phyloP scores from a whole-genome alignment of 495 filamentous ascomycete species.

The Talaromyces nanjingensis region DNA sequence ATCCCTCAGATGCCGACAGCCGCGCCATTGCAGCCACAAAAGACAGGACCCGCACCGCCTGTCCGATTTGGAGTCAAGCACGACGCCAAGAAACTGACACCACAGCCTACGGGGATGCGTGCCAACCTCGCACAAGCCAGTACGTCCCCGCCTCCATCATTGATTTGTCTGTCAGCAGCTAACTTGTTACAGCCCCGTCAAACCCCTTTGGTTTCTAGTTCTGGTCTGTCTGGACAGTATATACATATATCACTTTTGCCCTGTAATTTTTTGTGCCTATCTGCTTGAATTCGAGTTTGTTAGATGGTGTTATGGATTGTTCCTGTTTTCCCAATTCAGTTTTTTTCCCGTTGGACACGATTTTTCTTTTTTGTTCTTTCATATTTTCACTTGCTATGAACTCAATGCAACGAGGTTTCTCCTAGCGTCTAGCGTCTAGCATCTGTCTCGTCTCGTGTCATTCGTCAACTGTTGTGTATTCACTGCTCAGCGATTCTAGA shows the following conservation, averaged over 20 bases:
- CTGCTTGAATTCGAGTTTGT: background rate
- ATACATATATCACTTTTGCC: slow-evolving; percentile 7
- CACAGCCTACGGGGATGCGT: slow-evolving; percentile 83
- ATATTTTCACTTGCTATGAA: slow-evolving; percentile 2
- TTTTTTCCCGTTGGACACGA: background rate
- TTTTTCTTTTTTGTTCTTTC: background rate
- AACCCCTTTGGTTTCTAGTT: slow-evolving; percentile 82
- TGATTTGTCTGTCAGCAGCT: background rate
- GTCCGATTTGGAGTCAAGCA: slow-evolving; percentile 77
- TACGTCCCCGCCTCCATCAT: slow-evolving; percentile 50
- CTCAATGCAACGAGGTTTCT: slow-evolving; percentile 5
- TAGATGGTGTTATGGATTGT: slow-evolving; percentile 7
- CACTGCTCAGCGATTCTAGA: slow-evolving; percentile 8
- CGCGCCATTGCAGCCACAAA: slow-evolving; percentile 68
- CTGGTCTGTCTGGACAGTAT: background rate
- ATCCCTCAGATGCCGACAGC: slow-evolving; percentile 45
- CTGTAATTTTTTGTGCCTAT: background rate
- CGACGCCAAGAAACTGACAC: slow-evolving; percentile 67
- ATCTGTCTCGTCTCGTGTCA: background rate
- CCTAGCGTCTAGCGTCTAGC: slow-evolving; percentile 9
- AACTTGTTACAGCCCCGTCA: slow-evolving; percentile 57
- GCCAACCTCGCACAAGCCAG: slow-evolving; percentile 91
- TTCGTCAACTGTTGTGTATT: background rate
- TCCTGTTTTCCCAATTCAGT: background rate
- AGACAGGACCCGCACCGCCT: slow-evolving; percentile 88